A percentile compares a stretch with the other conserved stretches of the same genome.
These are phyloP conservation scores for Trichosporon ovoides DNA, from an alignment of 1,284 basidiomycete genomes.

Conservation along the genomic window DNA sequence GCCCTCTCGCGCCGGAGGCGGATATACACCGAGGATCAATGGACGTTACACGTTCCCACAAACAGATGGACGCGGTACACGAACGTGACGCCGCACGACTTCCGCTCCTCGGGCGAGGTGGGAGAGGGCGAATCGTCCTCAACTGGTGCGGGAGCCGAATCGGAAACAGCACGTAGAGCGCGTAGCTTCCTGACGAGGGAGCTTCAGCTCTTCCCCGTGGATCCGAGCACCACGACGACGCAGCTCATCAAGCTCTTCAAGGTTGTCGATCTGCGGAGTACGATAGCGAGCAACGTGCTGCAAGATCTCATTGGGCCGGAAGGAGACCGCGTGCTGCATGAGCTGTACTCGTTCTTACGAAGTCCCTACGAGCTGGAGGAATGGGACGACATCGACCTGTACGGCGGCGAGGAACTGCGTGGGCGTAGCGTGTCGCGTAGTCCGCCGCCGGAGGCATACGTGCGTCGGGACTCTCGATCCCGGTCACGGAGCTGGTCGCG, in stretches of 20 bases:
- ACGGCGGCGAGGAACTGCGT: background rate
- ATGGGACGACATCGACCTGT: conserved; percentile 76
- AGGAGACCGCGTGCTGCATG: conserved; percentile 85
- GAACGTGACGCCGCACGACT: conserved; percentile 71
- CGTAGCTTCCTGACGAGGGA: conserved; percentile 76
- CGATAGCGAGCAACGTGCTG: background rate
- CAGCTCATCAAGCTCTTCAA: conserved; percentile 47
- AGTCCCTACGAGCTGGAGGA: conserved; percentile 74
- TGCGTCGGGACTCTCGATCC: background rate
- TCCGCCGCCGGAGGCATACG: conserved; percentile 8
- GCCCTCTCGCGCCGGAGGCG: conserved; percentile 55
- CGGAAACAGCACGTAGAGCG: conserved; percentile 51
- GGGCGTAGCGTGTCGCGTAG: background rate
- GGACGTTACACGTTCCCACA: conserved; percentile 85
- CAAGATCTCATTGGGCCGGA: conserved; percentile 48
- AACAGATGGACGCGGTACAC: conserved; percentile 74
- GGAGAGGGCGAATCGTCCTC: background rate
- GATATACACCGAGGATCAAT: conserved; percentile 68
- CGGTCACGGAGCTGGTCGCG: conserved; percentile 6
- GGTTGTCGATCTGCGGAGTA: background rate
- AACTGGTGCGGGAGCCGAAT: background rate
- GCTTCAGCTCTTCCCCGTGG: conserved; percentile 47
- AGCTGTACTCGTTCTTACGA: conserved; percentile 76
- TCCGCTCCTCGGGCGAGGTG: conserved; percentile 51
- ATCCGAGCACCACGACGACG: conserved; percentile 65